phyloP scores from a whole-genome alignment of 1,284 basidiomycete species.

The Puccinia polysora region DNA sequence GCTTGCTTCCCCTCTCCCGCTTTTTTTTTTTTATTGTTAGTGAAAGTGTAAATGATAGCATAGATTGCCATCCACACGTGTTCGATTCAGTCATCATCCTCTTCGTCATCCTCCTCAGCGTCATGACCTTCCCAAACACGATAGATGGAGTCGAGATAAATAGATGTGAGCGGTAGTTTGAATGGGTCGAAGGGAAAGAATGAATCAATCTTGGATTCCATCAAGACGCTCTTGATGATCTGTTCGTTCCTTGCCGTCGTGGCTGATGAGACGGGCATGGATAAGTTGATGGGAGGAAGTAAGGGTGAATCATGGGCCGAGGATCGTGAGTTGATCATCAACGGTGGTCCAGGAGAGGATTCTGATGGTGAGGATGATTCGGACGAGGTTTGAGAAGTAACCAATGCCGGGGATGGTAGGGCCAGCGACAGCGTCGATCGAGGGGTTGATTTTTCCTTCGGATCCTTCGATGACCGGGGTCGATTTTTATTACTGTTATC shows the following conservation, averaged over 20 bases:
- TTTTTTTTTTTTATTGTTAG: too few relatives aligned
- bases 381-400: too few relatives aligned
- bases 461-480: constrained; percentile 54
- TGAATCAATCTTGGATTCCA: constrained; percentile 71
- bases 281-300: constrained; percentile 47
- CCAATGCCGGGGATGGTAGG: too few relatives aligned
- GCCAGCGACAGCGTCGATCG: too few relatives aligned
- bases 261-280: constrained; percentile 11
- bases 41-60: background rate
- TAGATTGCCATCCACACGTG: background rate
- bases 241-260: constrained; percentile 25
- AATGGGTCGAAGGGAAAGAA: constrained; percentile 99
- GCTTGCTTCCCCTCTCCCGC: too few relatives aligned
- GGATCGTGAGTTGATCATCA: too few relatives aligned
- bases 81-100: constrained; percentile 48
- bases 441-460: constrained; percentile 19
- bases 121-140: constrained; percentile 59
- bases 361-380: constrained; percentile 50
- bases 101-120: constrained; percentile 48
- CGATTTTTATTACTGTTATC: constrained; percentile 47
- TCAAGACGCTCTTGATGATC: constrained; percentile 43
- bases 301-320: constrained; percentile 49
- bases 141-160: constrained; percentile 58
- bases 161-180: constrained; percentile 64
- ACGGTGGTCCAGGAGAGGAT: too few relatives aligned